Base-by-base conservation (phyloP, 768 basidiomycete species). In the Calocybe gangraenosa region DNA sequence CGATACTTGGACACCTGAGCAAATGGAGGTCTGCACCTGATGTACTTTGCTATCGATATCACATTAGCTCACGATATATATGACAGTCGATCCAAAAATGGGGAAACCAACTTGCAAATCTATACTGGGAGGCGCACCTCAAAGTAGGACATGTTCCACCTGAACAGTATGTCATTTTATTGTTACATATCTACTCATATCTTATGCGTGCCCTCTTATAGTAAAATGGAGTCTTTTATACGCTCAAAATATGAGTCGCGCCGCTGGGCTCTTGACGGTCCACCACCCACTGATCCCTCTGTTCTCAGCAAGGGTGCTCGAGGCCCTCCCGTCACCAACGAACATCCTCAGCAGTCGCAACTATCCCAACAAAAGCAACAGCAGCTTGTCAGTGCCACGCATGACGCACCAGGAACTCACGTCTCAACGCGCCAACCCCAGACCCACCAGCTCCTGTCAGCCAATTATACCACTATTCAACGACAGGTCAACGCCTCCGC, bases 141-240 rank as follows among this genome's bases (percentile, higher is more conserved):
- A 94, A 92, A 62, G 65, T 80, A 14, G 95, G 95, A 0, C 95
- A 99, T 61, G 55, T 87, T 17, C 94, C 95, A 30, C 87, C 90
- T 4, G 95, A 99, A 54, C 95, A 97, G 94, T 97, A 57, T 59
- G 92, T 77, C 17, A 7, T 36, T 34, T 35, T 37, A 7, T 33
- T 21, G 38, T 15, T 42, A 41, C 44, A 6, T n/a, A 20, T 23
- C 40, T 18, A 18, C 14, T n/a, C 52, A 17, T 18, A 7, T 38
- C 30, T 34, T 31, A 14, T 25, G 38, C 25, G 42, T 35, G 37
- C 13, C 23, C 10, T 38, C 9, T 20, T 25, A 15, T 60, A 95
- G 94, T 63, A 98, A 98, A 78, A 93, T 98, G 74, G 95, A 98
- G 47, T 92, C 90, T 0, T 98, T 93, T 66, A 88, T 98, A 49